Evolutionary conservation across 1,139 yeast genomes (phyloP).

Genomic region (Yamadazyma diddensiae): DNA sequence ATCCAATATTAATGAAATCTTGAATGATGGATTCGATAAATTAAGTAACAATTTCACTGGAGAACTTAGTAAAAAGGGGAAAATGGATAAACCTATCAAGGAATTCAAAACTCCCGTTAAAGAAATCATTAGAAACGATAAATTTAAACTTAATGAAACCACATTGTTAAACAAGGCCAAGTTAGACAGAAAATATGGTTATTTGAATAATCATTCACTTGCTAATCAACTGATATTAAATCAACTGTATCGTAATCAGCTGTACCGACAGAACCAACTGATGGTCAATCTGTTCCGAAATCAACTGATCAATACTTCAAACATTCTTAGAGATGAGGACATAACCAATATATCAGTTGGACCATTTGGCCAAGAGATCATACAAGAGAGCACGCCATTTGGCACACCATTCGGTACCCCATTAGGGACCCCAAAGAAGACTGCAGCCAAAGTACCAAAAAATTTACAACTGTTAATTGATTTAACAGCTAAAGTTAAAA

Average conservation of each 20-base stretch:
- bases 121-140: conserved; percentile 10
- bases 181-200: conserved; percentile 29
- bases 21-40: conserved; percentile 24
- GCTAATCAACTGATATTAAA: conserved; percentile 11
- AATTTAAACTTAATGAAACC: conserved; percentile 23
- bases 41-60: conserved; percentile 27
- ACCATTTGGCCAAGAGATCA: conserved; percentile 39
- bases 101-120: not conserved
- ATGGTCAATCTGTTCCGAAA: conserved; percentile 1
- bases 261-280: conserved; percentile 1
- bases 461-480: conserved; percentile 35
- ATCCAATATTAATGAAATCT: conserved; percentile 24
- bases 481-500: conserved; percentile 34
- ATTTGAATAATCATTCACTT: conserved; percentile 32
- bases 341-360: conserved; percentile 17
- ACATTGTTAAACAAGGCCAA: conserved; percentile 30
- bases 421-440: conserved; percentile 28
- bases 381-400: conserved; percentile 41
- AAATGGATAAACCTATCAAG: conserved; percentile 7
- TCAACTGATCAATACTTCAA: conserved; percentile 10
- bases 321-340: conserved; percentile 9
- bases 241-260: conserved; percentile 3
- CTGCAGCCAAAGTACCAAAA: conserved; percentile 15
- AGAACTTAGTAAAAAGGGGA: conserved; percentile 31
- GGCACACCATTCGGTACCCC: too few species aligned